phyloP scores from a whole-genome alignment of 140 eudicot species.

The Ambrosia hybrid region DNA sequence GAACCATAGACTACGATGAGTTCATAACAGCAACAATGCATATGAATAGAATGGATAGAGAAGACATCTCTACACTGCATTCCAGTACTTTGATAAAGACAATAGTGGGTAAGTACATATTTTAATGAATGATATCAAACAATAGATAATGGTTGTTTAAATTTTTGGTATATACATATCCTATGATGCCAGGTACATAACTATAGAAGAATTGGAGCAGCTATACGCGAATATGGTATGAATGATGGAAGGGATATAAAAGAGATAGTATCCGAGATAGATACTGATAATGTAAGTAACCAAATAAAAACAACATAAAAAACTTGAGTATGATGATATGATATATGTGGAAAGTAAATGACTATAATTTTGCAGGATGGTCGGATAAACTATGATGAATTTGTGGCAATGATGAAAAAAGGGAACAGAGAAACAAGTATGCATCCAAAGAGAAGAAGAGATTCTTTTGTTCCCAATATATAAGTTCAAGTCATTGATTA shows the following conservation, averaged over 20 bases:
- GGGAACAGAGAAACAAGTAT: constrained; percentile 57
- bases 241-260: constrained; percentile 78
- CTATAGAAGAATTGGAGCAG: constrained; percentile 94
- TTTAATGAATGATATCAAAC: background rate
- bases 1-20: constrained; percentile 91
- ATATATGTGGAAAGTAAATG: background rate
- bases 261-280: constrained; percentile 86
- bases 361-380: constrained; percentile 71
- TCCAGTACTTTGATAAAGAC: constrained; percentile 94
- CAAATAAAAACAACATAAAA: background rate
- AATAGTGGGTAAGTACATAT: constrained; percentile 66
- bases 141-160: background rate
- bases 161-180: background rate
- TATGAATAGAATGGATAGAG: constrained; percentile 94
- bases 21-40: constrained; percentile 99
- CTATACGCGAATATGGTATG: constrained; percentile 88
- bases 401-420: constrained; percentile 94
- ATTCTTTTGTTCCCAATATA: constrained; percentile 35
- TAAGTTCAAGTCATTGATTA: constrained; percentile 19
- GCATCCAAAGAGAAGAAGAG: constrained; percentile 62
- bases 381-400: constrained; percentile 88
- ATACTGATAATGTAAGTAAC: constrained; percentile 74
- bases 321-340: background rate
- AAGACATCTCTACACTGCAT: constrained; percentile 98
- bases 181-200: constrained; percentile 50